Base-by-base conservation (phyloP, 306 rosid species). In the Sophora flavescens region DNA sequence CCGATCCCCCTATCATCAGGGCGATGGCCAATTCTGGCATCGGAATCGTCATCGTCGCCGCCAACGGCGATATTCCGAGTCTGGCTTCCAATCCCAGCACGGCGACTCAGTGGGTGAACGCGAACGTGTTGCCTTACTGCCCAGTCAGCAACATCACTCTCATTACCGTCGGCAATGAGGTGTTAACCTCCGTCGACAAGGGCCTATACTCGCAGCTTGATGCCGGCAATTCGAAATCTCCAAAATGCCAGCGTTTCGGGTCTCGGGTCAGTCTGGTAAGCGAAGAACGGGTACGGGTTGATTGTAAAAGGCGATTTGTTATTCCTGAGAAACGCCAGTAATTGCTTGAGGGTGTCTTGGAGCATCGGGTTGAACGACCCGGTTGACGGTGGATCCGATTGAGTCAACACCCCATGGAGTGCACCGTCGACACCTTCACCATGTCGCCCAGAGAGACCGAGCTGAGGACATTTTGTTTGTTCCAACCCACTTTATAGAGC, bases 271-370 rank as follows among this genome's bases (percentile, higher is more conserved):
- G 90, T 88, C 90, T 84, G 88, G 79, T 92, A 95, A 1, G 96
- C 97, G 38, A 95, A 95, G 16, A 87, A 88, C 5, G 97, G 97
- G 82, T 95, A 95, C 9, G 97, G 99, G 41, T 95, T 95, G 30
- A 95, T 77, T 4, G 93, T 71, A 3, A 95, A 84, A 0, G 96
- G 93, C 3, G 97, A 87, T 0, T 81, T 84, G 32, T 83, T 92
- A 57, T 92, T 97, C 17, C 73, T 88, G 73, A 70, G 83, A 45
- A 95, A 87, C 4, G 85, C 51, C 54, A 95, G 75, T 68, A 90
- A 63, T 15, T 78, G 86, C 22, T 72, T 87, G 22, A 95, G 26
- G 0, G 84, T 36, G 71, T 52, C 67, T 42, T 84, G 84, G 4
- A 85, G 50, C 6, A 35, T 82, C 35, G 93, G 88, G 60, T 79